These are phyloP conservation scores for Pueraria montana DNA, from an alignment of 306 rosid genomes.

Conservation along the genomic window DNA sequence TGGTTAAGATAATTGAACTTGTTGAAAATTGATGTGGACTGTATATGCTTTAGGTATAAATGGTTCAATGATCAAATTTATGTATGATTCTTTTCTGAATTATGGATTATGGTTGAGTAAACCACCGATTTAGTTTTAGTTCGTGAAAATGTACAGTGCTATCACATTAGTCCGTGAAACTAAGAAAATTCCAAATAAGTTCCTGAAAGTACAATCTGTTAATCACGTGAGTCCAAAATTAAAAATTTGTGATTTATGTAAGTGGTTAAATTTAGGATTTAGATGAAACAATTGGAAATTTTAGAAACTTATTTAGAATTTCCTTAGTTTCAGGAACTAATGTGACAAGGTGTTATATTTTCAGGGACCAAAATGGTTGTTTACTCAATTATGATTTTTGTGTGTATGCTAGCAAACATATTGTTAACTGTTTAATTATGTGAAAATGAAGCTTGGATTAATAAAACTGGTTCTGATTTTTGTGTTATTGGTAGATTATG, in stretches of 20 bases:
- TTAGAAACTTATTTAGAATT: not conserved
- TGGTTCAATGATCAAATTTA: not conserved
- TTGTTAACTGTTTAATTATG: not conserved
- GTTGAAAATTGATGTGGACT: constrained; percentile 22
- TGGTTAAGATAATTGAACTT: constrained; percentile 33
- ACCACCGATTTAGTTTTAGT: not conserved
- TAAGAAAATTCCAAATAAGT: not conserved
- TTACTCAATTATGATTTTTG: not conserved
- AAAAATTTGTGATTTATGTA: not conserved
- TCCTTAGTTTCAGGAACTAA: not conserved
- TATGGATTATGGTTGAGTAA: constrained; percentile 32
- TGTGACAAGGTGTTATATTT: not conserved
- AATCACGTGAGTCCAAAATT: not conserved
- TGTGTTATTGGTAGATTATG: constrained; percentile 69
- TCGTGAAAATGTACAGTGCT: not conserved
- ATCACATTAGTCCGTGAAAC: not conserved
- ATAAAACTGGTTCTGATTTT: constrained; percentile 22
- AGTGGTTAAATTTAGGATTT: not conserved
- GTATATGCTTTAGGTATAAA: not conserved
- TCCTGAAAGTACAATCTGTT: not conserved
- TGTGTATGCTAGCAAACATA: not conserved
- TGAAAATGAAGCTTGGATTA: constrained; percentile 45
- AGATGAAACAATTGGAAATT: not conserved
- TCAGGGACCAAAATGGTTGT: not conserved
- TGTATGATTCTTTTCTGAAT: not conserved